Conservation (phyloP, 495 filamentous ascomycete species). For the Xylaria venustula region DNA sequence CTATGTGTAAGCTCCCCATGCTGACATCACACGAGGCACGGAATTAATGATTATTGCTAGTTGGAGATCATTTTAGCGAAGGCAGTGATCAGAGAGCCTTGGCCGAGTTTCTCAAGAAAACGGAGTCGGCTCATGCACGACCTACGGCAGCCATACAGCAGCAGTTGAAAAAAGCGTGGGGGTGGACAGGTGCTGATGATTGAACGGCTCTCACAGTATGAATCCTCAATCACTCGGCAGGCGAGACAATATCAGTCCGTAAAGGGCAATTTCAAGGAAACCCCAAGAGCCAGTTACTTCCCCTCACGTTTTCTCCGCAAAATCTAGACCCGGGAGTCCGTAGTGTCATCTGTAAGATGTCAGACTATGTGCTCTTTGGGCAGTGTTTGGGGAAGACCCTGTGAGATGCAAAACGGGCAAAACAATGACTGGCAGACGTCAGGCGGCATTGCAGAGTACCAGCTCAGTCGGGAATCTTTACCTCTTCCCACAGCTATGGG, state of each 20-base stretch:
- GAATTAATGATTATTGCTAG: slow-evolving; percentile 26
- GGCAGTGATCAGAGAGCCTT: slow-evolving; percentile 44
- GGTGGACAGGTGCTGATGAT: slow-evolving; percentile 26
- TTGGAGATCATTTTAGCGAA: slow-evolving; percentile 46
- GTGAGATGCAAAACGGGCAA: background rate
- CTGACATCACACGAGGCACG: background rate
- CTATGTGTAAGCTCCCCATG: slow-evolving; percentile 42
- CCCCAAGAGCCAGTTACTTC: background rate
- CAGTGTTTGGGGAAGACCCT: no score
- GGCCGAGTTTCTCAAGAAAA: slow-evolving; percentile 39
- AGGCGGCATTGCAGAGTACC: slow-evolving; percentile 29
- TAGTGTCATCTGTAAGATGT: no score
- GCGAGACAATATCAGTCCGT: background rate
- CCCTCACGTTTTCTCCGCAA: background rate
- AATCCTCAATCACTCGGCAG: background rate
- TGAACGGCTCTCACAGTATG: background rate
- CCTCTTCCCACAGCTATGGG: slow-evolving; percentile 13
- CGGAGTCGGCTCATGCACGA: slow-evolving; percentile 44
- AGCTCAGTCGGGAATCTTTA: slow-evolving; percentile 7
- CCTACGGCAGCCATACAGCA: slow-evolving; percentile 42
- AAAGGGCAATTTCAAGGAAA: background rate
- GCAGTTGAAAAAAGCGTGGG: slow-evolving; percentile 41
- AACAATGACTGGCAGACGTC: background rate
- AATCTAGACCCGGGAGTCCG: slow-evolving; percentile 5
- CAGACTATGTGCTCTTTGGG: no score